Percentiles rank a stretch among this genome's conserved stretches.
Evolutionary conservation across 2,329 filamentous ascomycete genomes (phyloP).

Genomic region (Sclerotinia subarctica): DNA sequence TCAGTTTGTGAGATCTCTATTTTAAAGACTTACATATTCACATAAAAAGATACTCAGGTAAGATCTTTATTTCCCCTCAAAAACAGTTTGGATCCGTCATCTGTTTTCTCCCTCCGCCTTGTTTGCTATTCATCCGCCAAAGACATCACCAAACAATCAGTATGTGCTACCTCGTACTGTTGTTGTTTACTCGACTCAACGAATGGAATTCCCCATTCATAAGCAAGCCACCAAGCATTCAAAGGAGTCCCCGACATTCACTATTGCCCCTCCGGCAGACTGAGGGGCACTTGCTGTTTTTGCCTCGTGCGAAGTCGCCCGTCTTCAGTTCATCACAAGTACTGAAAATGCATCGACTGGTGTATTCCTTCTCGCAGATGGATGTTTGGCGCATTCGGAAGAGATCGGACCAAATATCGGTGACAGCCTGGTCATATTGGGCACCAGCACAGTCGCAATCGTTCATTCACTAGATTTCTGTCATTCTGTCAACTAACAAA

Average conservation of each 20-base stretch:
- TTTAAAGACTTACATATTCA: neutral
- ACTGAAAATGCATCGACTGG: conserved; percentile 13
- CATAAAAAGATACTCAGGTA: conserved; percentile 14
- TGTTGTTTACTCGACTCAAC: neutral
- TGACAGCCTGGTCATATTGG: conserved; percentile 6
- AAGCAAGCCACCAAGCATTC: neutral
- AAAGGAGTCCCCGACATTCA: conserved; percentile 18
- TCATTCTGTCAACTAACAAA: neutral
- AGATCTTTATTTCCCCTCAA: conserved; percentile 15
- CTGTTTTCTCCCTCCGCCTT: conserved; percentile 19
- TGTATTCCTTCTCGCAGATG: conserved; percentile 1
- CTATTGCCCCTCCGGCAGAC: conserved; percentile 31
- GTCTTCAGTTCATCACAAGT: neutral
- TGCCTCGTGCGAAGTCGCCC: neutral
- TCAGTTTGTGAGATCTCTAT: conserved; percentile 10
- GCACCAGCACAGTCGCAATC: conserved; percentile 4
- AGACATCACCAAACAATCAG: neutral
- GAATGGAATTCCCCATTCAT: neutral
- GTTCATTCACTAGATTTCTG: neutral
- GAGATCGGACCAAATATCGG: conserved; percentile 10
- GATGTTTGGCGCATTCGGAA: conserved; percentile 17
- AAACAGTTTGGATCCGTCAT: conserved; percentile 6
- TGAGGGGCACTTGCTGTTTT: conserved; percentile 32
- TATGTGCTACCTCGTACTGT: neutral
- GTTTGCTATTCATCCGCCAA: conserved; percentile 1